A percentile compares a stretch with the other conserved stretches of the same genome.
Evolutionary conservation across 768 basidiomycete genomes (phyloP).

Genomic region (Suillus tomentosus): DNA sequence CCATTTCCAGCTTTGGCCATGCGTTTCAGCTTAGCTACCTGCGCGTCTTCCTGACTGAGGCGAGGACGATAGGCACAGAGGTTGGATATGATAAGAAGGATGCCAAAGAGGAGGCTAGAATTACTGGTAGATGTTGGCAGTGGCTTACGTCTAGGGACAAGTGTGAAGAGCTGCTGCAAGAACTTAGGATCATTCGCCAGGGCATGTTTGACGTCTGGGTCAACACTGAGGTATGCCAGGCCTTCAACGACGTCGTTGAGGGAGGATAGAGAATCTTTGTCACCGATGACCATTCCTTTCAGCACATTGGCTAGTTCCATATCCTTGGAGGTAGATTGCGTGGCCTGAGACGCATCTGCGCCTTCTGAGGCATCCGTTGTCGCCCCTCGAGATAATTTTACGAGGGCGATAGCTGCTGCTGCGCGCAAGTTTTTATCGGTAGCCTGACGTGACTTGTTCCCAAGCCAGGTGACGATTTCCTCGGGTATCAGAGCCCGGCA

Average conservation of each 20-base stretch:
- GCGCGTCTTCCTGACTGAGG: slow-evolving; percentile 78
- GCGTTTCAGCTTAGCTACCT: slow-evolving; percentile 74
- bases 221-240: slow-evolving; percentile 76
- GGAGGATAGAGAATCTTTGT: slow-evolving; percentile 40
- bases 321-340: slow-evolving; percentile 34
- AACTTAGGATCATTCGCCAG: slow-evolving; percentile 57
- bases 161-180: slow-evolving; percentile 56
- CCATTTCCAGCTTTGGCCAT: slow-evolving; percentile 62
- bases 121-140: slow-evolving; percentile 33
- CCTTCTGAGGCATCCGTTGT: slow-evolving; percentile 39
- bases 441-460: slow-evolving; percentile 51
- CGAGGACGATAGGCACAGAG: slow-evolving; percentile 69
- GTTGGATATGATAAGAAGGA: slow-evolving; percentile 75
- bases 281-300: slow-evolving; percentile 53
- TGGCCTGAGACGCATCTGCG: slow-evolving; percentile 17
- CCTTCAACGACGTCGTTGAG: slow-evolving; percentile 77
- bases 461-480: slow-evolving; percentile 68
- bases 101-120: slow-evolving; percentile 71
- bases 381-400: slow-evolving; percentile 72
- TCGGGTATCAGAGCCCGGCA: slow-evolving; percentile 65
- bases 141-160: slow-evolving; percentile 54
- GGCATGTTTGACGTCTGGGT: slow-evolving; percentile 61
- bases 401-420: slow-evolving; percentile 70
- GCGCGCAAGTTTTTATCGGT: slow-evolving; percentile 52
- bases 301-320: slow-evolving; percentile 53